A percentile compares a stretch with the other conserved stretches of the same genome.
Evolutionary conservation across 2,329 filamentous ascomycete genomes (phyloP).

Genomic region (Trichoderma sp.): DNA sequence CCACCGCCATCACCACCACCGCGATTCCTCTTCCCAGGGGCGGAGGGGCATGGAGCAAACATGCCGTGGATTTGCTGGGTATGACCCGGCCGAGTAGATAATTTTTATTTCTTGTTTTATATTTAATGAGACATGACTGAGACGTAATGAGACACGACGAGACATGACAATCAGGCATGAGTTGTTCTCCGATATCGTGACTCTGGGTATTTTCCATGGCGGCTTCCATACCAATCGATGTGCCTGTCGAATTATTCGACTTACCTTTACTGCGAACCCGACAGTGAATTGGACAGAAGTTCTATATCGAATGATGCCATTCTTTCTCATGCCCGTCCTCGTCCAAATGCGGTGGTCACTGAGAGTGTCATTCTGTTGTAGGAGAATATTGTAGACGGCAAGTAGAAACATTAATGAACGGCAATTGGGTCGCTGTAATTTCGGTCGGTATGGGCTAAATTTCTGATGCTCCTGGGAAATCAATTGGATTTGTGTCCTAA

Average conservation of each 20-base stretch:
- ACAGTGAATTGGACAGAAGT: neutral
- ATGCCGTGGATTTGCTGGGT: slow-evolving; percentile 67
- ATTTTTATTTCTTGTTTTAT: neutral
- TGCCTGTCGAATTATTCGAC: neutral
- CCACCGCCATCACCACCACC: neutral
- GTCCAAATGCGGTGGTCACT: neutral
- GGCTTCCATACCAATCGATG: neutral
- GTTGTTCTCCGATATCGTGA: neutral
- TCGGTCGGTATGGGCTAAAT: neutral
- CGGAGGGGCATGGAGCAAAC: slow-evolving; percentile 67
- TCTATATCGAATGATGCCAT: neutral
- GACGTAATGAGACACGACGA: neutral
- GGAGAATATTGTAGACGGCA: neutral
- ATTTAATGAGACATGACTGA: neutral
- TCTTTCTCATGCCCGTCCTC: neutral
- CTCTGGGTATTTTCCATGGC: neutral
- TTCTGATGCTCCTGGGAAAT: neutral
- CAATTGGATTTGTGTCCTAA: neutral
- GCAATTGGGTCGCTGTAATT: neutral
- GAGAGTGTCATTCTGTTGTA: neutral
- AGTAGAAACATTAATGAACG: neutral
- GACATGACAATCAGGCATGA: neutral
- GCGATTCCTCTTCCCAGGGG: slow-evolving; percentile 32
- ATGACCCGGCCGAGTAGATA: slow-evolving; percentile 51
- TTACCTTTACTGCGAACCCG: neutral